Conservation (phyloP, 176 grass and related monocot genomes). For the Aegilops bicornis region DNA sequence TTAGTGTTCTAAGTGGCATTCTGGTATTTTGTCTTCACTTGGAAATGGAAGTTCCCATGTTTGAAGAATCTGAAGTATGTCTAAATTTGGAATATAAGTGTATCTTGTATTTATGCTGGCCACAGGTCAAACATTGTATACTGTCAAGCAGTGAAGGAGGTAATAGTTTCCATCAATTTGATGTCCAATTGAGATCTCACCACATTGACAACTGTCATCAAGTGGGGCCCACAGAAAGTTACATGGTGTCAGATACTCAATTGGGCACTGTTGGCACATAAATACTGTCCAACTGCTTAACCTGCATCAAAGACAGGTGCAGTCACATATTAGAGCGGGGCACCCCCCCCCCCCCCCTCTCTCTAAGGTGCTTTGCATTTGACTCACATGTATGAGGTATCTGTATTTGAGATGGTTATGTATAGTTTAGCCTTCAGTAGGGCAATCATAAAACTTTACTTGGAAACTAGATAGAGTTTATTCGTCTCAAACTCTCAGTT, state of each 20-base stretch:
- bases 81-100: conserved; percentile 16
- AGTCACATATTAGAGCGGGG: conserved; percentile 55
- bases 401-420: neutral
- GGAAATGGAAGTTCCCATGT: conserved; percentile 30
- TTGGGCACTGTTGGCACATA: conserved; percentile 57
- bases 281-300: conserved; percentile 76
- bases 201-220: conserved; percentile 53
- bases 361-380: conserved; percentile 38
- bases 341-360: neutral
- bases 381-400: conserved; percentile 25
- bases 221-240: conserved; percentile 50
- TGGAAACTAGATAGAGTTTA: conserved; percentile 4
- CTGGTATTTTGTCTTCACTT: conserved; percentile 18
- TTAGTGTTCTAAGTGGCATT: conserved; percentile 9
- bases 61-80: conserved; percentile 30
- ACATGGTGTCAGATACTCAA: conserved; percentile 39
- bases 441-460: neutral
- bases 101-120: conserved; percentile 50
- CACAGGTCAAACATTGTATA: conserved; percentile 47
- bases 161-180: conserved; percentile 54
- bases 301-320: conserved; percentile 74
- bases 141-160: conserved; percentile 34
- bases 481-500: conserved; percentile 14
- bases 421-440: neutral
- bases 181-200: conserved; percentile 46